Conservation (phyloP, 768 basidiomycete genomes). For the Rhodotorula taiwanensis region DNA sequence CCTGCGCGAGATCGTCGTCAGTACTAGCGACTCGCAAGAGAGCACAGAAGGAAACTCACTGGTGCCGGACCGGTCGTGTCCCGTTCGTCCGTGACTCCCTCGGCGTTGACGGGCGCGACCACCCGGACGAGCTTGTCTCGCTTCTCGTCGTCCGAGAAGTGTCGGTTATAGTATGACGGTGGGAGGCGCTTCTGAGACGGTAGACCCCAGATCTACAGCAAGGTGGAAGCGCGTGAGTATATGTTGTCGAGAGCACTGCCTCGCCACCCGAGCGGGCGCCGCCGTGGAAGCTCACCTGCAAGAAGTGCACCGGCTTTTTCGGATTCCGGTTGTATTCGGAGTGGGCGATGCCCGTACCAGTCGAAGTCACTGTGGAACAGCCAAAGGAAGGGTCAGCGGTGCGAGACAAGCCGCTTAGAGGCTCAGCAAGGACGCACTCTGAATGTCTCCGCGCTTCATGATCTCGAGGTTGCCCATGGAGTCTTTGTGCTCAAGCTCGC, state of each 20-base stretch:
- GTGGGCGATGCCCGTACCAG: conserved; percentile 86
- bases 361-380: conserved; percentile 53
- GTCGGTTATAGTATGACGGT: conserved; percentile 77
- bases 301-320: conserved; percentile 36
- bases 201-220: conserved; percentile 61
- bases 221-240: too few species aligned
- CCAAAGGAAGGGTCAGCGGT: background rate
- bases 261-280: too few species aligned
- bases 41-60: conserved; percentile 41
- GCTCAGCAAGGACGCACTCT: conserved; percentile 53
- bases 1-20: conserved; percentile 5
- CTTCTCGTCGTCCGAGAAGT: conserved; percentile 79
- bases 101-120: conserved; percentile 63
- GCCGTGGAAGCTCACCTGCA: background rate
- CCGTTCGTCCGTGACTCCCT: conserved; percentile 57
- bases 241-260: too few species aligned
- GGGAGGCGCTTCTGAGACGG: conserved; percentile 52
- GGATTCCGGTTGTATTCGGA: conserved; percentile 57
- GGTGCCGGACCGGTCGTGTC: conserved; percentile 75
- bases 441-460: conserved; percentile 78
- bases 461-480: conserved; percentile 86
- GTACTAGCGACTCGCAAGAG: conserved; percentile 45
- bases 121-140: conserved; percentile 61
- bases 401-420: too few species aligned
- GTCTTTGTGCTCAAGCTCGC: conserved; percentile 78